Base-by-base conservation (phyloP, 768 basidiomycete species). In the Rhodotorula taiwanensis region DNA sequence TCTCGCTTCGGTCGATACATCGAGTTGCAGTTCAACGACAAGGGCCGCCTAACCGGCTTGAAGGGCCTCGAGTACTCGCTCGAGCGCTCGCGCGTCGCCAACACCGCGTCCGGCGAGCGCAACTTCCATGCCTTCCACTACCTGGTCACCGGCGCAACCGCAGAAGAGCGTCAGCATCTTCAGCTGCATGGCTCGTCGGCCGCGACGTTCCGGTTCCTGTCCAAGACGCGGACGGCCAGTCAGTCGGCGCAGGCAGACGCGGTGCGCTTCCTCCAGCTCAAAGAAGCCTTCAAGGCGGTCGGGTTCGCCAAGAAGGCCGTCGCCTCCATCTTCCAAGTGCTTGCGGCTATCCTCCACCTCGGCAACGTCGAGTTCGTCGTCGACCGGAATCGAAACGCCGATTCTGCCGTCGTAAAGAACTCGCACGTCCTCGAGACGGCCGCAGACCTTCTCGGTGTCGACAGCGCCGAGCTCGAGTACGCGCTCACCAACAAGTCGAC, bases 71-170 rank as follows among this genome's bases (percentile, higher is more conserved):
- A 97, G 74, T 97, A 99, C 78, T 94, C 94, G 77, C 82, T 99
- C 55, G 91, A 97, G 75, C 81, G 89, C 57, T 89, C 86, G 68
- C 84, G 92, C 15, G 90, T 97, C n/a, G 82, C 89, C 10, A 83
- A 84, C 27, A 83, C 88, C 1, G 88, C 89, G 1, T 88, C 86
- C 1, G 92, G 91, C 58, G 93, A 99, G 76, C 84, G 93, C 16
- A 97, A 95, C 70, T 97, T 98, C 75, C 92, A 99, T 76, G 91
- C 94, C 41, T 95, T 98, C 77, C 97, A 98, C 75, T 95, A 95
- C 75, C 83, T 99, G 72, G 84, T 93, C 62, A 87, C 90, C 1
- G 94, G 95, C 30, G 91, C 92, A 3, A 84, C 86, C 0, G 73
- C 82, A 0, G 95, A 98, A 72, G 95, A 99, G 75, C 80, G 88